Evolutionary conservation across 2,329 filamentous ascomycete genomes (phyloP).

Genomic region (Penicillium digitatum): DNA sequence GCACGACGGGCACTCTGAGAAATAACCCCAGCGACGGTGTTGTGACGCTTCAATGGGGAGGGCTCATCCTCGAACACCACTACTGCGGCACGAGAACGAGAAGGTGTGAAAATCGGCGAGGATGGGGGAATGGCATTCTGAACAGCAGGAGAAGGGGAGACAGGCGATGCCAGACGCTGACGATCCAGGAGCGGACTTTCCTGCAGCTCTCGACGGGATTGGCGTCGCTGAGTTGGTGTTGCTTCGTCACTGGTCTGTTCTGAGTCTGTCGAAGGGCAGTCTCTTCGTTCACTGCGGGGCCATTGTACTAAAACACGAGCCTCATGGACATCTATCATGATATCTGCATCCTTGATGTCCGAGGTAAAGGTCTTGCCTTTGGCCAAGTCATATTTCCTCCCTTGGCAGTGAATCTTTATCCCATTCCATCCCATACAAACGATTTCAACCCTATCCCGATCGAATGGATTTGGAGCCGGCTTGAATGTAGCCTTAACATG

Average conservation of each 20-base stretch:
- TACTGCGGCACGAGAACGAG: constrained; percentile 45
- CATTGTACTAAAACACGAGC: constrained; percentile 84
- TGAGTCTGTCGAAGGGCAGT: constrained; percentile 53
- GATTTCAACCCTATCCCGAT: constrained; percentile 77
- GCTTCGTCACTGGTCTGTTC: constrained; percentile 68
- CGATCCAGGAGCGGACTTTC: constrained; percentile 55
- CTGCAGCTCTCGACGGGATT: constrained; percentile 28
- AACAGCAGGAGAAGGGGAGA: constrained; percentile 64
- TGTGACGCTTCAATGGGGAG: constrained; percentile 50
- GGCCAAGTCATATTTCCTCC: constrained; percentile 74
- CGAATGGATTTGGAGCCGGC: constrained; percentile 61
- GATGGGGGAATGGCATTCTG: constrained; percentile 44
- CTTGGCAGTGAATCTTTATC: constrained; percentile 85
- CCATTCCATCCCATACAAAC: constrained; percentile 96
- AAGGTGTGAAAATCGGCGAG: constrained; percentile 42
- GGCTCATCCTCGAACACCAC: constrained; percentile 69
- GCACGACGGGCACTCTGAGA: constrained; percentile 36
- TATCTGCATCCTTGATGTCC: constrained; percentile 79
- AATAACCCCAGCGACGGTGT: constrained; percentile 21
- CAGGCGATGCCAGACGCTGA: constrained; percentile 66
- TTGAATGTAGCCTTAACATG: constrained; percentile 87
- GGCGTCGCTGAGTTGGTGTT: constrained; percentile 36
- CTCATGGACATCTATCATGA: constrained; percentile 94
- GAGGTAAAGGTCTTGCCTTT: constrained; percentile 90
- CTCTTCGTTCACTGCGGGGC: constrained; percentile 61